phyloP scores from a whole-genome alignment of 805 yeast genomes.

The Metschnikowia lachancei region DNA sequence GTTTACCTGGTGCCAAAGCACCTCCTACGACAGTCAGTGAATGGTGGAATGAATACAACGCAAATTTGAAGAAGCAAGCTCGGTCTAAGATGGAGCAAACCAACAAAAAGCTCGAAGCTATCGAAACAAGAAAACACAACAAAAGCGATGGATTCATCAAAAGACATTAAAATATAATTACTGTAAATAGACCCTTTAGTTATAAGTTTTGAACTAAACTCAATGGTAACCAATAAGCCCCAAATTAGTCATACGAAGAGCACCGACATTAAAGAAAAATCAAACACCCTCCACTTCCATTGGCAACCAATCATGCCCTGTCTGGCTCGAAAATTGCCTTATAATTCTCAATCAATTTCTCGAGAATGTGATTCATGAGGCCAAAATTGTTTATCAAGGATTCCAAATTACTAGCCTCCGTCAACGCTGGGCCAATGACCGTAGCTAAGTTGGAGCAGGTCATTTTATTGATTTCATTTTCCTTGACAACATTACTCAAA shows the following conservation, averaged over 20 bases:
- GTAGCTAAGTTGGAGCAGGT: conserved; percentile 86
- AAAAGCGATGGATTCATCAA: conserved; percentile 36
- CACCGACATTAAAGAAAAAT: neutral
- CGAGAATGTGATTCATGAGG: conserved; percentile 52
- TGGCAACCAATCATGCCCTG: neutral
- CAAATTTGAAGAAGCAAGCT: conserved; percentile 32
- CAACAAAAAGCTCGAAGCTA: conserved; percentile 37
- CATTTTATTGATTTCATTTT: conserved; percentile 76
- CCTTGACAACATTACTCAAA: conserved; percentile 63
- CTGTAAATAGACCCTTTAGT: conserved; percentile 6
- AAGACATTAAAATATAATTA: conserved; percentile 30
- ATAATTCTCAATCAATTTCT: conserved; percentile 46
- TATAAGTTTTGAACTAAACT: neutral
- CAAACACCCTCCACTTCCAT: neutral
- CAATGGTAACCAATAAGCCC: too few species aligned
- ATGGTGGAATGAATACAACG: conserved; percentile 36
- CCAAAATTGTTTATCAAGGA: conserved; percentile 50
- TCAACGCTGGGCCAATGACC: conserved; percentile 68
- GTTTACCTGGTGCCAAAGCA: conserved; percentile 26
- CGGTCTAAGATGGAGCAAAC: conserved; percentile 35
- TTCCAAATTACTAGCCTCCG: conserved; percentile 53
- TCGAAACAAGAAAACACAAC: conserved; percentile 32
- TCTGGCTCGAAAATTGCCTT: conserved; percentile 21
- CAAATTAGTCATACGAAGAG: neutral
- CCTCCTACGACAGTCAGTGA: conserved; percentile 36